Conservation (phyloP, 768 basidiomycete species). For the Lyophyllum semitale region DNA sequence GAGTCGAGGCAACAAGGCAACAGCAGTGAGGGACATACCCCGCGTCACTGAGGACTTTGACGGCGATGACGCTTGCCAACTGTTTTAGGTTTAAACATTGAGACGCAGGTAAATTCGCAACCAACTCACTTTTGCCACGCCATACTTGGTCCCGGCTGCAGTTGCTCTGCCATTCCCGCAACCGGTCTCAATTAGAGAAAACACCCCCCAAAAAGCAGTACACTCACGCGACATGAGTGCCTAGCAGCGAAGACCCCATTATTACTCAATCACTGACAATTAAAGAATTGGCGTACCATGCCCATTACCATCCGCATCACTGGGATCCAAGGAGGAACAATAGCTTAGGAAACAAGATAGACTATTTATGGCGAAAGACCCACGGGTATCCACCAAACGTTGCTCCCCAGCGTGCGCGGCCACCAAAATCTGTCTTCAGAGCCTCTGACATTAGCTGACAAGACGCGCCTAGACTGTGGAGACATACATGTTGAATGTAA, state of each 20-base stretch:
- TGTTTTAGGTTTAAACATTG: neutral
- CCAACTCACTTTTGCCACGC: conserved; percentile 15
- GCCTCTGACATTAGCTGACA: neutral
- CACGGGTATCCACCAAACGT: conserved; percentile 21
- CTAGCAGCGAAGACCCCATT: neutral
- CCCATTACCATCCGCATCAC: conserved; percentile 16
- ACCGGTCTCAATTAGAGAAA: neutral
- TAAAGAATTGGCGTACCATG: conserved; percentile 8
- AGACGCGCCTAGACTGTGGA: neutral
- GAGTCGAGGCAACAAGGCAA: too few relatives aligned
- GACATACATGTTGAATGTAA: conserved; percentile 7
- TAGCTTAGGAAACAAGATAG: neutral
- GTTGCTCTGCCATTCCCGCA: conserved; percentile 3
- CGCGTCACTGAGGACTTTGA: conserved; percentile 24
- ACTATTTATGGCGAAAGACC: neutral
- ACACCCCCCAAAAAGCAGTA: neutral
- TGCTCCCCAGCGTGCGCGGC: conserved; percentile 22
- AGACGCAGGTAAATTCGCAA: neutral
- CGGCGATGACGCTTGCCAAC: conserved; percentile 22
- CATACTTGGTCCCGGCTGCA: conserved; percentile 15
- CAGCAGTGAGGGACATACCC: too few relatives aligned
- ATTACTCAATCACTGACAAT: neutral
- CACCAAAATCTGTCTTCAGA: conserved; percentile 18
- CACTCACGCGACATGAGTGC: conserved; percentile 16
- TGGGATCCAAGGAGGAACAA: neutral